These are phyloP conservation scores for Sporothrix pseudoabietina DNA, from an alignment of 2,329 filamentous ascomycete species.

Conservation along the genomic window DNA sequence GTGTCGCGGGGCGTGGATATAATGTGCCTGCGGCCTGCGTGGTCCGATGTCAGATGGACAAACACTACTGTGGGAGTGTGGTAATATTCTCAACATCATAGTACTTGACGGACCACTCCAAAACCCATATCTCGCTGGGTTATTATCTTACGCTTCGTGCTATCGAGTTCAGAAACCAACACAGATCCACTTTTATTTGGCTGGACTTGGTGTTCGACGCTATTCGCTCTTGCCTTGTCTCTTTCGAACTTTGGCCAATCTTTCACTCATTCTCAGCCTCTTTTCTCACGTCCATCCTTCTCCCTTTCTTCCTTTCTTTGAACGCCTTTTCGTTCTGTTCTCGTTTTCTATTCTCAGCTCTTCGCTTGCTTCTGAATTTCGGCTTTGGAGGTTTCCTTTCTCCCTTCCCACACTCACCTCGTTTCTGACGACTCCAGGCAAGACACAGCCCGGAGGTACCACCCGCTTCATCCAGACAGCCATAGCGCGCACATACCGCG, in stretches of 20 bases:
- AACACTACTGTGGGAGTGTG: neutral
- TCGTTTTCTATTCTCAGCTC: neutral
- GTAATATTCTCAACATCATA: too few species aligned
- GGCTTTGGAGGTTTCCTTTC: neutral
- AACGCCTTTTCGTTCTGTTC: neutral
- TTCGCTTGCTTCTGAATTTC: neutral
- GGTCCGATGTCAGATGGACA: neutral
- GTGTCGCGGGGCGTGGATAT: constrained; percentile 2
- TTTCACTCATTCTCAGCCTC: neutral
- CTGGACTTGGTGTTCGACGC: neutral
- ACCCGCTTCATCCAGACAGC: neutral
- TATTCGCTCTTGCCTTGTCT: neutral
- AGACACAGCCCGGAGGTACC: neutral
- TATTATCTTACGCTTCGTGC: constrained; percentile 8
- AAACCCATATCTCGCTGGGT: neutral
- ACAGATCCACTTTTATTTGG: neutral
- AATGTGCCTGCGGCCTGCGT: neutral
- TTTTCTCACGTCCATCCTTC: neutral
- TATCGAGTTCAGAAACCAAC: constrained; percentile 10
- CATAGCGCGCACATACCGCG: constrained; percentile 1
- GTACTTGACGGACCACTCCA: neutral
- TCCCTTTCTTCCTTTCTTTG: neutral
- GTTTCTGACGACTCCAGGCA: neutral
- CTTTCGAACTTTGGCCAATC: neutral
- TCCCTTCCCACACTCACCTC: neutral